These are phyloP conservation scores for Leishmania mexicana DNA, from an alignment of 208 protist species.

Conservation along the genomic window DNA sequence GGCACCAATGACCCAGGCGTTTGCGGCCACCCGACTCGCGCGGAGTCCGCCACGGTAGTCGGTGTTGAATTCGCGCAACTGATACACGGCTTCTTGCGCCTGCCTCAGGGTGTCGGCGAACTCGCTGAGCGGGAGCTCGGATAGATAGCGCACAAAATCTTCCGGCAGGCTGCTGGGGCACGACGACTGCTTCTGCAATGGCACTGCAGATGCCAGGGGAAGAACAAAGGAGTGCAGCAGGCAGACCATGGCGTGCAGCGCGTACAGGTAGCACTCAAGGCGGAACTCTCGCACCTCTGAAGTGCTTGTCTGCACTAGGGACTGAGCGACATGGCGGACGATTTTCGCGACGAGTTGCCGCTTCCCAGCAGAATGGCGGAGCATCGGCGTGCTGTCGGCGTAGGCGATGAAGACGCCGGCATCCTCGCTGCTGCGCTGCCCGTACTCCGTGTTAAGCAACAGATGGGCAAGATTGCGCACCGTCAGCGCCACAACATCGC, in stretches of 20 bases:
- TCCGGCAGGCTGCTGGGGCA: neutral
- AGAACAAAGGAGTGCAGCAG: conserved; percentile 77
- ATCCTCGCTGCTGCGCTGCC: conserved; percentile 22
- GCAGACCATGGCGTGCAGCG: conserved; percentile 68
- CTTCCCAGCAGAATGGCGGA: conserved; percentile 27
- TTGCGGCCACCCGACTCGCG: neutral
- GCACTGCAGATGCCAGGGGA: conserved; percentile 4
- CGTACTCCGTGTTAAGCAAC: conserved; percentile 60
- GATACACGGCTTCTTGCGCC: conserved; percentile 53
- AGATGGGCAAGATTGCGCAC: conserved; percentile 66
- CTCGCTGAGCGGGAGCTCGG: conserved; percentile 30
- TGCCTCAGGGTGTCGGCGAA: conserved; percentile 46
- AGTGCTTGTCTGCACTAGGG: conserved; percentile 9
- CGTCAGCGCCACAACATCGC: conserved; percentile 46
- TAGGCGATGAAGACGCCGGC: neutral
- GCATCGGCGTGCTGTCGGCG: conserved; percentile 15
- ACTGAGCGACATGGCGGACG: conserved; percentile 24
- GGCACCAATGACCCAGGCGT: neutral
- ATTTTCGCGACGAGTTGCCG: conserved; percentile 12
- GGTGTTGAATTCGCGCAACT: conserved; percentile 53
- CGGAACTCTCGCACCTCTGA: conserved; percentile 21
- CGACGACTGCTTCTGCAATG: conserved; percentile 3
- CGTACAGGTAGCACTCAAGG: conserved; percentile 55
- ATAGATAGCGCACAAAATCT: conserved; percentile 39
- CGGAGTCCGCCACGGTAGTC: conserved; percentile 57